phyloP scores from a whole-genome alignment of 228 moss, liverwort and hornwort species.

The Sphagnum fallax region DNA sequence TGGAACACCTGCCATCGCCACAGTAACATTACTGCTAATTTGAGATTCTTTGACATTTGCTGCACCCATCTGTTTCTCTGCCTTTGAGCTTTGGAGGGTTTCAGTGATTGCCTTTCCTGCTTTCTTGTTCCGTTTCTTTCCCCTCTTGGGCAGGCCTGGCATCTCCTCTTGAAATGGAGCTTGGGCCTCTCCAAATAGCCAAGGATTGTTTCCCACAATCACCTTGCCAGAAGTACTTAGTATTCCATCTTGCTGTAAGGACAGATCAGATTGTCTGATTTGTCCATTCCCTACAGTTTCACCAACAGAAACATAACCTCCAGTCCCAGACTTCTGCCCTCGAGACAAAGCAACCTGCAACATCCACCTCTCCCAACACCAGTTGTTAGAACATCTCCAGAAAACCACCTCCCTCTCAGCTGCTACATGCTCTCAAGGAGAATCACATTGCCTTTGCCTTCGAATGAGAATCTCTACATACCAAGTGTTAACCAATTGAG shows the following conservation, averaged over 20 bases:
- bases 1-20: slow-evolving; percentile 5
- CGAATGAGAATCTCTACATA: too few relatives aligned
- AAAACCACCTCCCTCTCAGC: too few relatives aligned
- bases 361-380: neutral
- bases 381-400: neutral
- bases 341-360: slow-evolving; percentile 18
- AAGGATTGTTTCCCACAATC: neutral
- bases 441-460: too few relatives aligned
- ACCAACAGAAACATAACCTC: neutral
- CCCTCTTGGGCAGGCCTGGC: neutral
- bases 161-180: neutral
- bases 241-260: neutral
- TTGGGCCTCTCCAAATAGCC: slow-evolving; percentile 2
- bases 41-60: too few relatives aligned
- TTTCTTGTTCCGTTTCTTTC: slow-evolving; percentile 12
- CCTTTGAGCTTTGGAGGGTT: slow-evolving; percentile 24
- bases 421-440: too few relatives aligned
- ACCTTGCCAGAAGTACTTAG: slow-evolving; percentile 7
- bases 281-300: neutral
- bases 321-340: slow-evolving; percentile 8
- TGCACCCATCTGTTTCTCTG: slow-evolving; percentile 39
- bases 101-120: slow-evolving; percentile 4
- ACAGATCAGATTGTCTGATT: neutral
- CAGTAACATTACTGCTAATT: slow-evolving; percentile 14
- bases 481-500: too few relatives aligned